Conservation (phyloP, 1,139 yeast genomes). For the Meyerozyma smithsonii region DNA sequence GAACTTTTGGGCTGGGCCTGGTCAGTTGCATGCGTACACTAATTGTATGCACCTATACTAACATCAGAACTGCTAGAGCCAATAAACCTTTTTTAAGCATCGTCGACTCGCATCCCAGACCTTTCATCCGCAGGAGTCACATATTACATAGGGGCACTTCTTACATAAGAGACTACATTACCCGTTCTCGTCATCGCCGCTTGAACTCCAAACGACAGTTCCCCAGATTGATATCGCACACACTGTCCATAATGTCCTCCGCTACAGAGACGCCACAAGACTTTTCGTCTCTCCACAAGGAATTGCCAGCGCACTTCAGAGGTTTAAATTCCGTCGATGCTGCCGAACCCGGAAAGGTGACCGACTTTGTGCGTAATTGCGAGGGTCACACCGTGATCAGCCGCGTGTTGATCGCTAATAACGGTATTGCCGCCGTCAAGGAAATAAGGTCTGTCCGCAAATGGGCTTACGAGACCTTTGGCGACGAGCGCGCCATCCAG, state of each 20-base stretch:
- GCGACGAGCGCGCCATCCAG: slow-evolving; percentile 87
- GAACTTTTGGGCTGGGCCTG: neutral
- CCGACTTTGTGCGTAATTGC: slow-evolving; percentile 78
- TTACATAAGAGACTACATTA: neutral
- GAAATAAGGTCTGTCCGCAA: slow-evolving; percentile 95
- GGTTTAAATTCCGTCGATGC: slow-evolving; percentile 72
- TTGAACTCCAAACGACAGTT: neutral
- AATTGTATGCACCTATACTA: neutral
- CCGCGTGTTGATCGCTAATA: slow-evolving; percentile 87
- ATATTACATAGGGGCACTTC: neutral
- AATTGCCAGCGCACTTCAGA: slow-evolving; percentile 65
- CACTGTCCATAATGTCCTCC: neutral
- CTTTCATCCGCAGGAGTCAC: neutral
- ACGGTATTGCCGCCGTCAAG: slow-evolving; percentile 98
- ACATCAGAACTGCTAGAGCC: neutral
- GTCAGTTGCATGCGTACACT: slow-evolving; percentile 1
- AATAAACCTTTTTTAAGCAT: neutral
- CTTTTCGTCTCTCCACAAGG: slow-evolving; percentile 27
- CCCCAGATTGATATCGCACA: neutral
- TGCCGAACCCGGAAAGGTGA: slow-evolving; percentile 72
- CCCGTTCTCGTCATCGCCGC: neutral
- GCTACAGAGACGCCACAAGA: slow-evolving; percentile 12
- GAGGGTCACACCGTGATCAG: slow-evolving; percentile 96
- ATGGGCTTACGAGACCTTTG: slow-evolving; percentile 98
- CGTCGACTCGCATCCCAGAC: neutral